Evolutionary conservation across 73 alveolate genomes (phyloP).

Genomic region (Breviolum minutum): DNA sequence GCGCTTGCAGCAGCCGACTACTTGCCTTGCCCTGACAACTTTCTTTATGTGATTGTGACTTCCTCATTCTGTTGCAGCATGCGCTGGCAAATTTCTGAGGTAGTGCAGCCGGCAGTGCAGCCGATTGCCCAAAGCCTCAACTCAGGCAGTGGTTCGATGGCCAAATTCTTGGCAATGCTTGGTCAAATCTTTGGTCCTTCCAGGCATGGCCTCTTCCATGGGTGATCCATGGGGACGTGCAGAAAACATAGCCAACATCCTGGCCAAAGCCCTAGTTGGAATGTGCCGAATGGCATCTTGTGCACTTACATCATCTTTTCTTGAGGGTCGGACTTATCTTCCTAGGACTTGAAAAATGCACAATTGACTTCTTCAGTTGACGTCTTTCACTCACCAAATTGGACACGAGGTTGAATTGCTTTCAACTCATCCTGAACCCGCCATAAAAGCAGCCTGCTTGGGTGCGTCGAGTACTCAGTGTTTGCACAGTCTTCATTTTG

Average conservation of each 20-base stretch:
- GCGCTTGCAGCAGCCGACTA: constrained; percentile 79
- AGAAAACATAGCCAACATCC: constrained; percentile 54
- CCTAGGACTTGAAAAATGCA: not conserved
- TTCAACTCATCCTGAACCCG: constrained; percentile 56
- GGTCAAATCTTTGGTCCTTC: not conserved
- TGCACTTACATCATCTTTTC: not conserved
- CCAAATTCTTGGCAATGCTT: not conserved
- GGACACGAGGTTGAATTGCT: constrained; percentile 48
- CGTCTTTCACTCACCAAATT: not conserved
- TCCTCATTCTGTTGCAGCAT: not conserved
- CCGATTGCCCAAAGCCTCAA: constrained; percentile 84
- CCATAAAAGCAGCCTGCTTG: constrained; percentile 84
- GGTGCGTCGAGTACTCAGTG: constrained; percentile 44
- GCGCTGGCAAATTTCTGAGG: not conserved
- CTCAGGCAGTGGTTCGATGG: constrained; percentile 11
- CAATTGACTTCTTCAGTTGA: too few relatives aligned
- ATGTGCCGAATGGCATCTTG: not conserved
- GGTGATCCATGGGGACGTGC: constrained; percentile 94
- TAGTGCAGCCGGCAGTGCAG: constrained; percentile 74
- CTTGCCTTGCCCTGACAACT: constrained; percentile 27
- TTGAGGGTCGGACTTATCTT: too few relatives aligned
- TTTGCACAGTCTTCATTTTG: not conserved
- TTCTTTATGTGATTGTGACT: not conserved
- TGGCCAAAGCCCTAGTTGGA: not conserved
- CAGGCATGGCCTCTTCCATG: constrained; percentile 83